Evolutionary conservation across 768 basidiomycete species (phyloP), one percentile per base, ranked within the genome.

Genomic region (Udeniomyces megalosporus): DNA sequence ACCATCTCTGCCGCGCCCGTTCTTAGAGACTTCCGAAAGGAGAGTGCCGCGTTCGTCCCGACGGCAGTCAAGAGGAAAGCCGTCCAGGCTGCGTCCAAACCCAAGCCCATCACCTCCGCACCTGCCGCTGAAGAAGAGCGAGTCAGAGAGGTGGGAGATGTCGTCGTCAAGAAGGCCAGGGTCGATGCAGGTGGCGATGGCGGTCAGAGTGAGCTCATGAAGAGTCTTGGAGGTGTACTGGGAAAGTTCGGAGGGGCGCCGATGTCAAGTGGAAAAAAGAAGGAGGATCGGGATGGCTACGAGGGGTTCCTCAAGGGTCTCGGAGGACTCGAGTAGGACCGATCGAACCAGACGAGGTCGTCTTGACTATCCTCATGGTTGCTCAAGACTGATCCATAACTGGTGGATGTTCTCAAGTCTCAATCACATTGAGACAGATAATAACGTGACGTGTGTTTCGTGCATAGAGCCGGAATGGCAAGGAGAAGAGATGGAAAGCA

Each of bases 31-130:
- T 77, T 97, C 65, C 89, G 91, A 76, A 91, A 89, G 73, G 95
- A 99, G 72, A 85, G 86, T 10, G 93, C 89, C 0, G 82, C 86
- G 0, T 97, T 99, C 69, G 81, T 96, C 4, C 95, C 95, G 3
- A 71, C 83, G 1, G 78, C 85, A 3, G 74, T 93, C 56, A 88
- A 88, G 73, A 81, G 87, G 51, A 90, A 85, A 35, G 57, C 48
- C 46, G 6, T 45, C 7, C 10, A 22, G 12, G 45, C 52, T n/a
- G 17, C 60, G 26, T 10, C 51, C 31, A 22, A 29, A 32, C 29
- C 51, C 5, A 12, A 35, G n/a, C 29, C 47, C 5, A 17, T 31
- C 12, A 46, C 31, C 11, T 8, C 5, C 4, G 49, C 34, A 32
- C 34, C 46, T 6, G n/a, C n/a, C n/a, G 47, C 54, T 50, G 47